Conservation (phyloP, 495 filamentous ascomycete species). For the Talaromyces nanjingensis region DNA sequence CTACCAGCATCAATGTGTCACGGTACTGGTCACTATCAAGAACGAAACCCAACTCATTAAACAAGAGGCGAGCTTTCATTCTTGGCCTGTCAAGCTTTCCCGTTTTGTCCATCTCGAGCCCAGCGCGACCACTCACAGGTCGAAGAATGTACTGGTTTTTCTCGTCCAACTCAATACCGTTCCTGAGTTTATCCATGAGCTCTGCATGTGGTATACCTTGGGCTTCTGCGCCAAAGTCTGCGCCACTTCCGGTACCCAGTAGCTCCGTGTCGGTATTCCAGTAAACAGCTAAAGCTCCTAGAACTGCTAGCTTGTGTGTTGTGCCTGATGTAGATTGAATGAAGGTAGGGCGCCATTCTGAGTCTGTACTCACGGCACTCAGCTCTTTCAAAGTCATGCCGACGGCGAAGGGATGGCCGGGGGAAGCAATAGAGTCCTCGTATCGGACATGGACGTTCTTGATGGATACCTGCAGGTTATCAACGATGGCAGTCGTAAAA, state of each 20-base stretch:
- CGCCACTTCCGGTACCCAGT: slow-evolving; percentile 64
- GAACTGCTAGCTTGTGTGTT: slow-evolving; percentile 85
- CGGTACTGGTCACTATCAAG: slow-evolving; percentile 96
- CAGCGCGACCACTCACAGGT: slow-evolving; percentile 86
- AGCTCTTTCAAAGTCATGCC: slow-evolving; percentile 90
- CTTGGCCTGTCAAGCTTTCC: slow-evolving; percentile 72
- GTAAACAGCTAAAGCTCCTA: slow-evolving; percentile 85
- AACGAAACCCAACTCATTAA: slow-evolving; percentile 93
- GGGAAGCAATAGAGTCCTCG: slow-evolving; percentile 93
- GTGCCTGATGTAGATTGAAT: slow-evolving; percentile 75
- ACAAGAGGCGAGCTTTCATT: slow-evolving; percentile 83
- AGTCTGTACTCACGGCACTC: slow-evolving; percentile 91
- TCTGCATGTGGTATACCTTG: slow-evolving; percentile 62
- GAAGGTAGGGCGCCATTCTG: slow-evolving; percentile 88
- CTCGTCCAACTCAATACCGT: slow-evolving; percentile 67
- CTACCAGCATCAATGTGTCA: slow-evolving; percentile 93
- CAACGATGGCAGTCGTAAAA: slow-evolving; percentile 88
- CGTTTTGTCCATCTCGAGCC: slow-evolving; percentile 88
- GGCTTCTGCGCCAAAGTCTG: slow-evolving; percentile 53
- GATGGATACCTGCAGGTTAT: slow-evolving; percentile 93
- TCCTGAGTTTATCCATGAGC: slow-evolving; percentile 65
- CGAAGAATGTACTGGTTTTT: slow-evolving; percentile 91
- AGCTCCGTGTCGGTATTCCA: slow-evolving; percentile 93
- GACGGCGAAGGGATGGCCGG: slow-evolving; percentile 88
- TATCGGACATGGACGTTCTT: slow-evolving; percentile 98